Evolutionary conservation across 805 yeast genomes (phyloP), one percentile per base, ranked within the genome.

Genomic region (Myxozyma vanderwaltii): DNA sequence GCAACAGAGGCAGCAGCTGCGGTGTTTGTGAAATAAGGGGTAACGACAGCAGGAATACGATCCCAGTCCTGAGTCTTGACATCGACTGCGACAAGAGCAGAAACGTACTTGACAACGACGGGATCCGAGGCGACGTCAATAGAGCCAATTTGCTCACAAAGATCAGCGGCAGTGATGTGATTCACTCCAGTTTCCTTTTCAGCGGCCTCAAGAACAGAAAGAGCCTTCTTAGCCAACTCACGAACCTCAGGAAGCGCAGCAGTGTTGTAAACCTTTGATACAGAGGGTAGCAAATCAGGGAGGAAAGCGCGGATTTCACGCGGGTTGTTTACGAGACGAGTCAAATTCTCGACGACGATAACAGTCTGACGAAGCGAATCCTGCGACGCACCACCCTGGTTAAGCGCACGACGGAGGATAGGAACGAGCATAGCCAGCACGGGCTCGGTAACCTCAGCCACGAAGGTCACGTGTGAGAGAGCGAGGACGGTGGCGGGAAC

Each of bases 381-480:
- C 77, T 94, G 97, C 19, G 97, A 87, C 0, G 96, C 86, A 1
- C 81, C 75, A 12, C 60, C 61, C 40, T 92, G 83, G 78, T 88
- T 83, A 70, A 92, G 80, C 1, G 98, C 92, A 73, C 91, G 89
- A 72, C 85, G 91, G 69, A 92, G 82, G 66, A 91, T 91, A 48
- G 99, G 99, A 47, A 89, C 97, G 70, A 92, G 79, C 58, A 92
- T 76, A 7, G 98, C 83, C 68, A 92, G 79, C 3, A 96, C 95
- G 4, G 98, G 95, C 77, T 91, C 98, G 15, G 97, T 94, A 64
- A 92, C 99, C 77, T 94, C 99, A 48, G 99, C 96, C 51, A 92
- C 98, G 74, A 92, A 92, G 0, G 99, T 94, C 55, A 92, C 97
- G 41, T 95, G 88, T 1, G 96, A 87, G 64, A 92, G 81, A 45